These are phyloP conservation scores for Elongisporangium undulatum DNA, from an alignment of 352 stramenopile genomes.

Conservation along the genomic window DNA sequence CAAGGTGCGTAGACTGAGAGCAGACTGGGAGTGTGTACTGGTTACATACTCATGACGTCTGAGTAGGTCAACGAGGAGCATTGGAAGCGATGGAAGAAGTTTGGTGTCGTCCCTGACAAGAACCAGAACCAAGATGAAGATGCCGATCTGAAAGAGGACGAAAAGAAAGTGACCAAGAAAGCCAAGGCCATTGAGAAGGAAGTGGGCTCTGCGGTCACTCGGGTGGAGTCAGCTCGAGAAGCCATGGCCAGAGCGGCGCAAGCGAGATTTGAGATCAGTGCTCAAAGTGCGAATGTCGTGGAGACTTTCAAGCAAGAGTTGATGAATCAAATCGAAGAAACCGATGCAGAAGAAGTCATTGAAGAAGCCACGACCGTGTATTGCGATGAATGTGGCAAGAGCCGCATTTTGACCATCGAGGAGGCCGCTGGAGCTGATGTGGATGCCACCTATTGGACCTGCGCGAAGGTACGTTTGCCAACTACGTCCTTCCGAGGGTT, in stretches of 20 bases:
- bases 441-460: slow-evolving; percentile 48
- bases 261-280: slow-evolving; percentile 40
- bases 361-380: slow-evolving; percentile 71
- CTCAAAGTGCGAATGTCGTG: slow-evolving; percentile 35
- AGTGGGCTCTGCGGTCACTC: not conserved
- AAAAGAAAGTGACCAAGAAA: not conserved
- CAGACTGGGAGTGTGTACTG: not conserved
- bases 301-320: slow-evolving; percentile 27
- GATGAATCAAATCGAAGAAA: slow-evolving; percentile 16
- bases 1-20: slow-evolving; percentile 29
- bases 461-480: slow-evolving; percentile 17
- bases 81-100: slow-evolving; percentile 65
- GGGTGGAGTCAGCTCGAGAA: not conserved
- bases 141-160: not conserved
- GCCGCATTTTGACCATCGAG: slow-evolving; percentile 51
- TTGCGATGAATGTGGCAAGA: slow-evolving; percentile 80
- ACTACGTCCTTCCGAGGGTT: not conserved
- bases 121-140: slow-evolving; percentile 4
- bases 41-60: not conserved
- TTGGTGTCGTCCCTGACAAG: slow-evolving; percentile 2
- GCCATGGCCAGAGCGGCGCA: slow-evolving; percentile 53
- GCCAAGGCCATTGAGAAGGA: slow-evolving; percentile 12
- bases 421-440: slow-evolving; percentile 28
- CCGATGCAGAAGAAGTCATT: slow-evolving; percentile 40
- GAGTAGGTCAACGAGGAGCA: slow-evolving; percentile 61